These are phyloP conservation scores for Cercospora brassicicola DNA, from an alignment of 2,329 filamentous ascomycete genomes.

Conservation along the genomic window DNA sequence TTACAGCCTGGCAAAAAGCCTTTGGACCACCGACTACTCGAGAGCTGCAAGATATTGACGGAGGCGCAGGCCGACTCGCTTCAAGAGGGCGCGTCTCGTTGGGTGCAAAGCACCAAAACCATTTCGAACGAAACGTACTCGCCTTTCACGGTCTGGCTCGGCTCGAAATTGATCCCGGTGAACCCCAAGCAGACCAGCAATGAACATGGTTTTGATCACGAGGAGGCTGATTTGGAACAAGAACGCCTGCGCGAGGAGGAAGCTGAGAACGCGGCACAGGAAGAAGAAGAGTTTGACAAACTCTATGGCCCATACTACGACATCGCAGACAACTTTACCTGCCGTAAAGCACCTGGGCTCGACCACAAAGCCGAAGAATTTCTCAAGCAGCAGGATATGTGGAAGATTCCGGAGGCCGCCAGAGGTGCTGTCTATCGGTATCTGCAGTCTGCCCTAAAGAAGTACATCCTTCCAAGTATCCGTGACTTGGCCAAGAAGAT, in stretches of 20 bases:
- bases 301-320: conserved; percentile 37
- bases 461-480: conserved; percentile 50
- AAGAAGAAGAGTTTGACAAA: conserved; percentile 43
- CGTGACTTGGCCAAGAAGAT: conserved; percentile 54
- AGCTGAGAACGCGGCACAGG: conserved; percentile 54
- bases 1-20: conserved; percentile 46
- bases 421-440: conserved; percentile 68
- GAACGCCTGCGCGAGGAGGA: conserved; percentile 63
- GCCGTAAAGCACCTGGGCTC: conserved; percentile 31
- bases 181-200: conserved; percentile 49
- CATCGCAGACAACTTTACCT: conserved; percentile 45
- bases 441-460: conserved; percentile 59
- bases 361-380: conserved; percentile 41
- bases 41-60: conserved; percentile 59
- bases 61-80: conserved; percentile 64
- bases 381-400: conserved; percentile 56
- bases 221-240: conserved; percentile 62
- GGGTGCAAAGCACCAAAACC: conserved; percentile 36
- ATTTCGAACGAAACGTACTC: conserved; percentile 29
- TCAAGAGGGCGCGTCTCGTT: conserved; percentile 46
- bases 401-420: conserved; percentile 55
- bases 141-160: conserved; percentile 59
- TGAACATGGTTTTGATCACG: conserved; percentile 55
- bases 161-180: conserved; percentile 52
- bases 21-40: conserved; percentile 58